Base-by-base conservation (phyloP, 805 yeast genomes). In the Grigorovia yakushimaensis region DNA sequence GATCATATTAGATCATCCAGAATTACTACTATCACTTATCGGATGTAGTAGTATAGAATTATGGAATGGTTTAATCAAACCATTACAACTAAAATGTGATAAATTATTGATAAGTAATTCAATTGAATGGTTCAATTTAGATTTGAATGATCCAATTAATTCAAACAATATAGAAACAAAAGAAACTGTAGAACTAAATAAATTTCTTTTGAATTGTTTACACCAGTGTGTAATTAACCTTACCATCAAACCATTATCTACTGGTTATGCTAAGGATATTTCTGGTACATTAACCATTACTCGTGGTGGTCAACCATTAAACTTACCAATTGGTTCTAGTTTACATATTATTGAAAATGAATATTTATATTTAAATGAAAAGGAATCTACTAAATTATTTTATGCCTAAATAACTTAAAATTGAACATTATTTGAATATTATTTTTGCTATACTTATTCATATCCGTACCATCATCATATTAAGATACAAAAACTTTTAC, bases 211-310 rank as follows among this genome's bases (percentile, higher is more conserved):
- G 13, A 40, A 49, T 5, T 50, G 58, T 17, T 51, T 58, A 21
- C 58, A 60, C 52, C 58, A 58, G 44, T 52, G 62, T 17, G 47
- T 57, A 3, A 60, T 52, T 1, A 49, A 56, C 1, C 53, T 87
- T n/a, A 69, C 73, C 19, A 58, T 87, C 35, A 74, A 77, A 55
- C 88, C 95, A 1, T 66, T 88, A 49, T 71, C 76, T 3, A 86
- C 95, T 0, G 95, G 95, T 0, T 72, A 87, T 54, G 95, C 96
- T 0, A 77, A 76, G 41, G 96, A 88, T 59, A 76, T 85, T 2
- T 82, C 95, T 0, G 96, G 96, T 1, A 71, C 81, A 4, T 58
- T 88, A 39, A 70, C 76, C 0, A 71, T 88, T 0, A 64, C 81
- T 0, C 68, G 66, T 44, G 95, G 95, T 0, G 69, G 79, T 2